Evolutionary conservation across 1,139 yeast genomes (phyloP).

Genomic region (Yamadazyma buinensis): DNA sequence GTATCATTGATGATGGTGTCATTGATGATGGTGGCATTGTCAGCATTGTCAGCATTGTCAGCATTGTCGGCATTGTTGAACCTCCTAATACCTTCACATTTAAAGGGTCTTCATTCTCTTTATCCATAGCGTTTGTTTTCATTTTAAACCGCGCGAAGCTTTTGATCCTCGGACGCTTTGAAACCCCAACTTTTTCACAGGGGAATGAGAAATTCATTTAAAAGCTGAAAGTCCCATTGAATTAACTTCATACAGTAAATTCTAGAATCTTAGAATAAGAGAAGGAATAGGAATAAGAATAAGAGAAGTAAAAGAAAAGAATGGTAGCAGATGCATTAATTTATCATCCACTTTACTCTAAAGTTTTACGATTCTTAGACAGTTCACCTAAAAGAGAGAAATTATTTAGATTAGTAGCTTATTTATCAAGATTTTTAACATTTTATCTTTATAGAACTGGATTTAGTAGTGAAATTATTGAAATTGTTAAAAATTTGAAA

Average conservation of each 20-base stretch:
- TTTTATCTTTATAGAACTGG: conserved; percentile 64
- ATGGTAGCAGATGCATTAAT: conserved; percentile 68
- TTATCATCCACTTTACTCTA: conserved; percentile 72
- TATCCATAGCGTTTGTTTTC: conserved; percentile 6
- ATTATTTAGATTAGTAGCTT: conserved; percentile 74
- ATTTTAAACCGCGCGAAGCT: neutral
- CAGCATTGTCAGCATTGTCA: too few relatives aligned
- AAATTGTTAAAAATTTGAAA: conserved; percentile 50
- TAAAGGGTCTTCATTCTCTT: conserved; percentile 15
- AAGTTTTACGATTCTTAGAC: conserved; percentile 62
- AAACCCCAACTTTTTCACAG: neutral
- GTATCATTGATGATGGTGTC: too few relatives aligned
- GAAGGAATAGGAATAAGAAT: too few relatives aligned
- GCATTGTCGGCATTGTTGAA: conserved; percentile 7
- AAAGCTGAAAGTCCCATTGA: too few relatives aligned
- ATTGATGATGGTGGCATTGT: too few relatives aligned
- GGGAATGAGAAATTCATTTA: too few relatives aligned
- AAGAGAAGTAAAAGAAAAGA: too few relatives aligned
- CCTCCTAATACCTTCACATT: too few relatives aligned
- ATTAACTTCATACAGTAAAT: too few relatives aligned
- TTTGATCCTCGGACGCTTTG: neutral
- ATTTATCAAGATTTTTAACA: conserved; percentile 69
- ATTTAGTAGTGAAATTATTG: conserved; percentile 46
- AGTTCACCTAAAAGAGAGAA: conserved; percentile 67
- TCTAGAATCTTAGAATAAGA: too few relatives aligned